These are phyloP conservation scores for Betula pendula DNA, from an alignment of 306 rosid genomes.

Conservation along the genomic window DNA sequence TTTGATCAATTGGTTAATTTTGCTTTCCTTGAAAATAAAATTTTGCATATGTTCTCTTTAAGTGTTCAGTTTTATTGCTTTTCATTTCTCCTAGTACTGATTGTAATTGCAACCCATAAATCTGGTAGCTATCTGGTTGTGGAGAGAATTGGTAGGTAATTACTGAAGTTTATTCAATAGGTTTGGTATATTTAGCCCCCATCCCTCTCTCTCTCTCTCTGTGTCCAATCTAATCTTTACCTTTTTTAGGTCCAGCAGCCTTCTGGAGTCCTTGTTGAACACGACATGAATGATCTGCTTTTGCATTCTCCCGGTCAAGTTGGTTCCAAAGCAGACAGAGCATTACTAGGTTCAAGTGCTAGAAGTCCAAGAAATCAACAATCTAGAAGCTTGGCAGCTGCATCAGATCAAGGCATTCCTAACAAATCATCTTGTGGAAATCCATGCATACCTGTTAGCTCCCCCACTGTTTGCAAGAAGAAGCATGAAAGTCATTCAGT, in stretches of 20 bases:
- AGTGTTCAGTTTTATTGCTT: background rate
- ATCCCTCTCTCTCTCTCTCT: slow-evolving; percentile 2
- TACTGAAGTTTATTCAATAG: background rate
- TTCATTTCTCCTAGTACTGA: background rate
- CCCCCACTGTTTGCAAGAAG: slow-evolving; percentile 53
- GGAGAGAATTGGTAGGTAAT: background rate
- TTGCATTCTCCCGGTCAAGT: slow-evolving; percentile 57
- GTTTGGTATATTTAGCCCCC: background rate
- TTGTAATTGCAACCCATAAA: background rate
- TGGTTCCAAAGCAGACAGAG: slow-evolving; percentile 44
- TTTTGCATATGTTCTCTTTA: background rate
- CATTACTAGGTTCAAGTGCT: slow-evolving; percentile 32
- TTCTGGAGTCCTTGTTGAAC: slow-evolving; percentile 62
- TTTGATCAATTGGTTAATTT: background rate
- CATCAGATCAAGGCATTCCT: slow-evolving; percentile 34
- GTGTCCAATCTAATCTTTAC: background rate
- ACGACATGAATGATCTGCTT: slow-evolving; percentile 52
- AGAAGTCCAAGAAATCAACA: slow-evolving; percentile 45
- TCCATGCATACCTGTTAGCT: slow-evolving; percentile 39
- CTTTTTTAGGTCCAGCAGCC: slow-evolving; percentile 50
- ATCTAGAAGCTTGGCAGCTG: slow-evolving; percentile 36
- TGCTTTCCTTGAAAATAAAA: background rate
- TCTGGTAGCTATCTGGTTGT: background rate
- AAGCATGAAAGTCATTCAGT: slow-evolving; percentile 45
- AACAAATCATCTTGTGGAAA: slow-evolving; percentile 42